Evolutionary conservation across 148 eudicot species (phyloP), one percentile per base, ranked within the genome.

Genomic region (Fagopyrum esculentum): DNA sequence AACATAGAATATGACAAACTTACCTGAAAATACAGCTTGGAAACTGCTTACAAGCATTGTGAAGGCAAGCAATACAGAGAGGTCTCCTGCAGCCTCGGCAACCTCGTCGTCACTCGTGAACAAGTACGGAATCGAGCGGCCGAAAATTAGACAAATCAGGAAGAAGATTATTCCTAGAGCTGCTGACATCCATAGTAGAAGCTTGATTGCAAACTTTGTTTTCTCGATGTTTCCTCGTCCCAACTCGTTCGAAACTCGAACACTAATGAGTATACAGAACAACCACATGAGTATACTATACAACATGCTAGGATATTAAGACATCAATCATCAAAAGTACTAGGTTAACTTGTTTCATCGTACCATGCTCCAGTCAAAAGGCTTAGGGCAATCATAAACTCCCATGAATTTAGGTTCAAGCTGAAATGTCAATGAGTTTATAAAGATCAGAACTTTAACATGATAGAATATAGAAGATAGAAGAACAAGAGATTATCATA

Each of bases 181-280:
- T 50, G 63, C 6, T 40, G 80, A 50, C 52, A 70, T 68, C 19
- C 15, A n/a, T 9, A 78, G 3, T 4, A 40, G 13, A 45, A 78
- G 73, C 49, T 61, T 73, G 11, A 68, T 35, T 5, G 93, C 78
- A 77, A 91, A 91, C 80, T 83, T 89, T 43, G 87, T 86, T 7
- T 88, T 89, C 78, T 86, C 82, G 44, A 87, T 86, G 74, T 88
- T 78, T 74, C 97, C 93, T 77, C 80, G 85, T 51, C 93, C 93
- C 48, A 91, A 77, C 80, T 91, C 97, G 76, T 87, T 91, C 22
- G 93, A 75, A 45, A 91, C 90, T 55, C 93, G 82, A 2, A 91
- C 97, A 30, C 97, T 89, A 78, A 12, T 52, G 17, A 11, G 57
- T 5, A 12, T 13, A 11, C 15, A 13, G 17, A 52, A 2, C 17